These are phyloP conservation scores for Mucor piriformis DNA, from an alignment of 371 early-diverging fungal genomes.

Conservation along the genomic window DNA sequence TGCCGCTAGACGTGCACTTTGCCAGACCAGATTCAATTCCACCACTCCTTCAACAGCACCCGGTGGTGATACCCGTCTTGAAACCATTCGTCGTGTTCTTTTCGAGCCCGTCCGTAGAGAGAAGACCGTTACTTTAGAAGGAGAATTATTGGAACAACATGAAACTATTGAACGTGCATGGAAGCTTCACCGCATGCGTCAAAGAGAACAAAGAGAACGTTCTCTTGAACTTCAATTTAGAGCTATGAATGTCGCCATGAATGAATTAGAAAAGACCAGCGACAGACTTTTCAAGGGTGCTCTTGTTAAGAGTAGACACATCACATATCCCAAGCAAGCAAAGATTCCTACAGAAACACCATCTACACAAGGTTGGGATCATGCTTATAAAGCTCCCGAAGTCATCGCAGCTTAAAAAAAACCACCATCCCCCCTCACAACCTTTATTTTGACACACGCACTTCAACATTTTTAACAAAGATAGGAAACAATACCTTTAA, in stretches of 20 bases:
- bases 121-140: conserved; percentile 34
- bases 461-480: background rate
- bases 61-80: conserved; percentile 66
- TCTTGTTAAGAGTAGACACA: conserved; percentile 62
- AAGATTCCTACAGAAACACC: conserved; percentile 80
- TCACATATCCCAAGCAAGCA: conserved; percentile 76
- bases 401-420: background rate
- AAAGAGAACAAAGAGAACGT: conserved; percentile 57
- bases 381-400: conserved; percentile 46
- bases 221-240: conserved; percentile 72
- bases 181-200: conserved; percentile 66
- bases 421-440: background rate
- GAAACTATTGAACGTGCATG: conserved; percentile 79
- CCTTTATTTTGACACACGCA: background rate
- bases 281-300: conserved; percentile 70
- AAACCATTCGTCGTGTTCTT: conserved; percentile 73
- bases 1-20: conserved; percentile 10
- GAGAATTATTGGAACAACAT: conserved; percentile 64
- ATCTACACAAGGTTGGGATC: conserved; percentile 70
- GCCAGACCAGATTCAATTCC: conserved; percentile 11
- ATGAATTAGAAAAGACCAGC: conserved; percentile 69
- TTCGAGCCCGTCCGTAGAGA: conserved; percentile 65
- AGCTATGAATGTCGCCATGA: conserved; percentile 72
- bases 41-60: conserved; percentile 9
- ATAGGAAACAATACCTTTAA: background rate